Evolutionary conservation across 768 basidiomycete species (phyloP), one percentile per base, ranked within the genome.

Genomic region (Russula sp.): DNA sequence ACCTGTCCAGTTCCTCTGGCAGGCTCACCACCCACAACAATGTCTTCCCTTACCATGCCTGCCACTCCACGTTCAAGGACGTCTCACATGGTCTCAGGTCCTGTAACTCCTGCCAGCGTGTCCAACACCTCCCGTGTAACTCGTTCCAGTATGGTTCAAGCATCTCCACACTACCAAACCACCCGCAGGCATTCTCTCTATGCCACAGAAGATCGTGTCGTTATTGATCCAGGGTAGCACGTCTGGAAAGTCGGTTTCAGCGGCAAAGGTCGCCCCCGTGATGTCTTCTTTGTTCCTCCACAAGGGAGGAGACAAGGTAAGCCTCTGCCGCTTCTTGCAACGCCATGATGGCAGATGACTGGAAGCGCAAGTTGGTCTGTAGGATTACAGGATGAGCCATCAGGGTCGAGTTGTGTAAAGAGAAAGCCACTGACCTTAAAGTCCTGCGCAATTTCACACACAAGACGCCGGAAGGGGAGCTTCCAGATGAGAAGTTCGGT

Each of bases 191-290:
- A 98, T 71, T 96, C 94, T 1, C 76, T 98, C 8, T 99, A 99
- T 75, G 97, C 97, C 32, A 93, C 90, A 7, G 97, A 99, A 71
- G 97, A 98, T 74, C 82, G 96, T 49, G 83, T 98, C 45, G 83
- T 99, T 59, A 88, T 99, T 65, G 97, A 99, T 73, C 88, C 94
- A 22, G 97, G 97, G 20, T 93, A 90, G 49, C 80, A 87, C 56
- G 81, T 94, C 63, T 98, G 96, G 95, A 97, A 95, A 75, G 91
- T 95, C 13, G 97, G 97, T 2, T 98, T 98, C 77, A 95, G 93
- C 69, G 96, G 96, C 14, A 97, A 99, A 76, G 86, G 93, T 5
- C 81, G 85, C 61, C 94, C 97, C 9, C 75, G 97, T 68, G 88
- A 93, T 59, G 86, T 94, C n/a, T 90, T 96, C 71, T 82, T 81